These are phyloP conservation scores for Pinus tabuliformis DNA, from an alignment of 75 land plant species.

Conservation along the genomic window DNA sequence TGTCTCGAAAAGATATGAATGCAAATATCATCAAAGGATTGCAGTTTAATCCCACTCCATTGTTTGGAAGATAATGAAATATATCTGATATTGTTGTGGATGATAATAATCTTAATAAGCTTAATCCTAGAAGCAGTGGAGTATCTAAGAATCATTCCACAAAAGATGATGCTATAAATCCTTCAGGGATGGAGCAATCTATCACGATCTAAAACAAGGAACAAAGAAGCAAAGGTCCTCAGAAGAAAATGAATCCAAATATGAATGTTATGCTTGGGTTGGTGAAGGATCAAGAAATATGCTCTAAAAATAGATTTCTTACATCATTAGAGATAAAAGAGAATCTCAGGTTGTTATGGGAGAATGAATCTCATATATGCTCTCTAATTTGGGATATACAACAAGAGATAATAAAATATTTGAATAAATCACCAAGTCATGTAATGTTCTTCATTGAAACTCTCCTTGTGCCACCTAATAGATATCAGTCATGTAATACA, in stretches of 20 bases:
- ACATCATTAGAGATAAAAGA: constrained; percentile 42
- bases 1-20: neutral
- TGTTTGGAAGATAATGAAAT: too few species aligned
- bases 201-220: constrained; percentile 11
- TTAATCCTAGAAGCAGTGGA: too few species aligned
- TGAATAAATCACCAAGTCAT: too few species aligned
- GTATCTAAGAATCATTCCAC: too few species aligned
- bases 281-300: constrained; percentile 10
- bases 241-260: neutral
- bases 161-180: neutral
- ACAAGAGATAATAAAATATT: constrained; percentile 12
- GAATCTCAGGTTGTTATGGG: constrained; percentile 57
- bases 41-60: too few species aligned
- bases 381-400: constrained; percentile 70
- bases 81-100: too few species aligned
- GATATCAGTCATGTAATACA: too few species aligned
- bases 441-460: too few species aligned
- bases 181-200: constrained; percentile 9
- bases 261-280: neutral
- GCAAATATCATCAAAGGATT: constrained; percentile 5
- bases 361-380: constrained; percentile 68
- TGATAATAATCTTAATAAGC: too few species aligned
- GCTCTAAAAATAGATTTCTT: constrained; percentile 15
- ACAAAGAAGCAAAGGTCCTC: neutral
- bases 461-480: too few species aligned